Percentiles rank a stretch among this genome's conserved stretches.
Evolutionary conservation across 352 stramenopile genomes (phyloP).

Genomic region (Phytopythium ostracodes): DNA sequence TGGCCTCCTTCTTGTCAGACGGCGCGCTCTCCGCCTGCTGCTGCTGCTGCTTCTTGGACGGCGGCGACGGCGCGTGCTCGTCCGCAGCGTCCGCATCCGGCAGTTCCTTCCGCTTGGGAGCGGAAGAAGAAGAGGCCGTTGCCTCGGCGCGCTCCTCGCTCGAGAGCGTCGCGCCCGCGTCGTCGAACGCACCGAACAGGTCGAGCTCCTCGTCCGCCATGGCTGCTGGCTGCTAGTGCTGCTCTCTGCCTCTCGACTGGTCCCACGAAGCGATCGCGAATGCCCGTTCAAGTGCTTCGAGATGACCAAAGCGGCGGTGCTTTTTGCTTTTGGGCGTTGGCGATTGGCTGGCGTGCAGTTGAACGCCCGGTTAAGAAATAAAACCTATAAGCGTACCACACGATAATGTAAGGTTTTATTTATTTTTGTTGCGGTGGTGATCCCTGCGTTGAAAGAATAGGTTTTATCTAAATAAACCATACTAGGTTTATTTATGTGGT

Average conservation of each 20-base stretch:
- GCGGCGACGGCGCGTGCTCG: constrained; percentile 30
- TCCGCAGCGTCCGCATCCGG: constrained; percentile 18
- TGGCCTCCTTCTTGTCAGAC: not conserved
- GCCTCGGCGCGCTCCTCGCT: constrained; percentile 38
- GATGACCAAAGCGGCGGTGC: no score
- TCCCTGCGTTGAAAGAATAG: no score
- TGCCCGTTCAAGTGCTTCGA: not conserved
- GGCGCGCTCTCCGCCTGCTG: constrained; percentile 10
- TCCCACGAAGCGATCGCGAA: not conserved
- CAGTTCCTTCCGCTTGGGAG: constrained; percentile 44
- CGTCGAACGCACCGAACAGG: constrained; percentile 94
- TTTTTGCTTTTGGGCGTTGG: not conserved
- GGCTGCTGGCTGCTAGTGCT: not conserved
- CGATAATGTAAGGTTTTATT: no score
- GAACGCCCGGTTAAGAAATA: no score
- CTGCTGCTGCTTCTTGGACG: constrained; percentile 63
- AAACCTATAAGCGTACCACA: not conserved
- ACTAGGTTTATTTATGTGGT: constrained; percentile 2
- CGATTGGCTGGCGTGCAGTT: not conserved
- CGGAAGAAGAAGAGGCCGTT: constrained; percentile 12
- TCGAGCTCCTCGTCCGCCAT: constrained; percentile 86
- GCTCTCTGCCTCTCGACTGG: no score
- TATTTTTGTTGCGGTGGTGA: no score
- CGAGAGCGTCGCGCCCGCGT: constrained; percentile 56
- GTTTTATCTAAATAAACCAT: not conserved